phyloP scores from a whole-genome alignment of 1,139 yeast species.

The Debaryomyces subglobosus region DNA sequence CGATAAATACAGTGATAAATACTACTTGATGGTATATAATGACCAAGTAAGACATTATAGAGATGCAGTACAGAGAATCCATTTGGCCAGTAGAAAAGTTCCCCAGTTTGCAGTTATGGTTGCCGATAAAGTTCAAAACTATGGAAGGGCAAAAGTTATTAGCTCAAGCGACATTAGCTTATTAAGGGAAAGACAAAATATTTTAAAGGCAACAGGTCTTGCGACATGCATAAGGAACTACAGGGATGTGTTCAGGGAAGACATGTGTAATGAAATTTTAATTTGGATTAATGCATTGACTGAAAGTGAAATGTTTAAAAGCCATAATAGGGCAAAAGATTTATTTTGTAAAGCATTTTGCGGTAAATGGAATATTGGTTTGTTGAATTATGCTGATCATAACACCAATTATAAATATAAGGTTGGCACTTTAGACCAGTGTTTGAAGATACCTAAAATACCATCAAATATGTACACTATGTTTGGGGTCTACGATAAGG shows the following conservation, averaged over 20 bases:
- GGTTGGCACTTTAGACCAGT: conserved; percentile 36
- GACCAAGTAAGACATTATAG: conserved; percentile 77
- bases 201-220: conserved; percentile 62
- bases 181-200: conserved; percentile 55
- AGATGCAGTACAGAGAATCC: conserved; percentile 72
- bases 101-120: conserved; percentile 76
- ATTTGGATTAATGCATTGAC: conserved; percentile 66
- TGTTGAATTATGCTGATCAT: conserved; percentile 18
- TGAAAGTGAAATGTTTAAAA: conserved; percentile 56
- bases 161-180: conserved; percentile 55
- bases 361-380: conserved; percentile 58
- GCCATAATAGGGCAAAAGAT: conserved; percentile 51
- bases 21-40: conserved; percentile 67
- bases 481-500: conserved; percentile 7
- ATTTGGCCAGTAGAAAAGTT: conserved; percentile 64
- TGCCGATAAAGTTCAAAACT: conserved; percentile 59
- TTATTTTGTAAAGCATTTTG: conserved; percentile 58
- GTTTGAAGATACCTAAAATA: conserved; percentile 39
- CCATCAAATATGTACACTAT: conserved; percentile 16
- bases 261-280: conserved; percentile 74
- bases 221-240: conserved; percentile 67
- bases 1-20: conserved; percentile 54
- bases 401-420: conserved; percentile 23
- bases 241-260: conserved; percentile 77
- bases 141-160: conserved; percentile 72